A percentile compares a stretch with the other conserved stretches of the same genome.
Conservation (phyloP, 805 yeast genomes). For the Monosporozyma aerobia region DNA sequence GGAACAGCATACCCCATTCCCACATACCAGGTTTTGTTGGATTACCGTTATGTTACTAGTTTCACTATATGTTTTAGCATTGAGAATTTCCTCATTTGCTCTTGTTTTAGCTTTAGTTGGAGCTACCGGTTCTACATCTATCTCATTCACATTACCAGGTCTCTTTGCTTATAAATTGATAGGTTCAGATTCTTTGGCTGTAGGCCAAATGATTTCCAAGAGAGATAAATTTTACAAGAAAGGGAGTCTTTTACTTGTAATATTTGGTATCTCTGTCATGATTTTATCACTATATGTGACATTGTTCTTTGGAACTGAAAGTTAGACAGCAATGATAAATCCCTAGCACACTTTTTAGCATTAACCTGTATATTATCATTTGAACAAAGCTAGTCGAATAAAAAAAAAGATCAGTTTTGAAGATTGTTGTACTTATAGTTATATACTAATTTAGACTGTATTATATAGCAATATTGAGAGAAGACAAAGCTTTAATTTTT, state of each 20-base stretch:
- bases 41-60: constrained; percentile 40
- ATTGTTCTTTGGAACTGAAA: constrained; percentile 11
- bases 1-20: constrained; percentile 16
- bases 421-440: background rate
- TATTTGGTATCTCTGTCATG: constrained; percentile 70
- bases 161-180: constrained; percentile 70
- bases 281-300: constrained; percentile 47
- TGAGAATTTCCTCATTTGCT: constrained; percentile 63
- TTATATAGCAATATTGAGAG: background rate
- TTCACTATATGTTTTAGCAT: constrained; percentile 54
- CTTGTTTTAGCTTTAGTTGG: constrained; percentile 82
- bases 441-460: background rate
- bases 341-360: background rate
- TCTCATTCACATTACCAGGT: constrained; percentile 86
- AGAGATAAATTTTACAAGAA: constrained; percentile 28
- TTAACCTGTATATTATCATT: background rate
- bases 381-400: background rate
- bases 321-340: background rate
- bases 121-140: constrained; percentile 86
- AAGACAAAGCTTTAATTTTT: background rate
- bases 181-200: constrained; percentile 29
- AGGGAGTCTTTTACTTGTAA: constrained; percentile 45
- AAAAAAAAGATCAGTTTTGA: background rate
- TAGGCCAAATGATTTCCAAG: constrained; percentile 24
- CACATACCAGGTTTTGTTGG: constrained; percentile 15